Evolutionary conservation across 768 basidiomycete genomes (phyloP), one percentile per base, ranked within the genome.

Genomic region (Rhodosporidiobolus odoratus): DNA sequence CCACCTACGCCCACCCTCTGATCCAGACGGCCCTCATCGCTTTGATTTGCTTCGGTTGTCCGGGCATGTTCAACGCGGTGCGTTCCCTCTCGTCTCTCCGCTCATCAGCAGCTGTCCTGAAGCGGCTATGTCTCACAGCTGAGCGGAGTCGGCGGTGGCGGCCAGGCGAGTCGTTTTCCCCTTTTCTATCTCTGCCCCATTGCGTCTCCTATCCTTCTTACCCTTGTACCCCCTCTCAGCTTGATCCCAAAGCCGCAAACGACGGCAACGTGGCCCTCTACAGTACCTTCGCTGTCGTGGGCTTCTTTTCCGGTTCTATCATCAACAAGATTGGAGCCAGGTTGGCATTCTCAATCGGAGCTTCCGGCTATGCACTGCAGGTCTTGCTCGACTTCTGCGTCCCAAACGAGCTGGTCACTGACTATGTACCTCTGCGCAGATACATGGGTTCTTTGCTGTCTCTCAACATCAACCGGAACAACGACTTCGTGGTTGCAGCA

Each of bases 281-380:
- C 76, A 79, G 86, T 4, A 84, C 84, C 7, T 88, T 88, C 74
- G 85, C 87, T 6, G 80, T 84, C 67, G 82, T 81, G 19, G 86
- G 85, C 0, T 88, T 89, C 81, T 87, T 88, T 67, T 83, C 88
- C 0, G 70, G 90, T 25, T 88, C 89, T 7, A 80, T 91, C 77
- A 90, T 89, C 80, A 93, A 93, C 73, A 85, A 85, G 64, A 82
- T 94, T 35, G 92, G 92, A n/a, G 82, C 89, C 52, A 84, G 86
- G 35, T 76, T 87, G 34, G 90, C 91, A 0, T 85, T 94, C 16
- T 81, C 87, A 37, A 73, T 92, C 25, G 92, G 92, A 67, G 88
- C 86, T 15, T 78, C 82, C 10, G 91, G 91, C 16, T 93, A 92
- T 78, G 83, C 87, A 1, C 77, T 93, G 34, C 91, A 89, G 77